Percentiles rank a stretch among this genome's conserved stretches.
Conservation (phyloP, 495 filamentous ascomycete species). For the Aspergillus indologenus region DNA sequence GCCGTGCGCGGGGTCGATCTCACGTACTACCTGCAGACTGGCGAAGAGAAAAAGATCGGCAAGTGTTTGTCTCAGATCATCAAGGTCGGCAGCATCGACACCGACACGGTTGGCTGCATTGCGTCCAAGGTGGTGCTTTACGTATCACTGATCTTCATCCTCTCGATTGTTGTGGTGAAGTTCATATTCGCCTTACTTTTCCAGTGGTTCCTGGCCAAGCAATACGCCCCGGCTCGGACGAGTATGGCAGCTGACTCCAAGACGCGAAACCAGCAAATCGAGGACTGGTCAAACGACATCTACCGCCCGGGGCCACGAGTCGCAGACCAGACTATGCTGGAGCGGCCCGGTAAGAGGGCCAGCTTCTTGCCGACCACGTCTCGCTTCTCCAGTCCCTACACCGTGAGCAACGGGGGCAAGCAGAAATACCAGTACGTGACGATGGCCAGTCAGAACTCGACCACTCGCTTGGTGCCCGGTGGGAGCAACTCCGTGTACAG, state of each 20-base stretch:
- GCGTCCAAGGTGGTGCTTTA: slow-evolving; percentile 97
- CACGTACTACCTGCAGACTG: slow-evolving; percentile 77
- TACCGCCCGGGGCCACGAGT: slow-evolving; percentile 84
- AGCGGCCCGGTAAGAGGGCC: slow-evolving; percentile 73
- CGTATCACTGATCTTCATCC: slow-evolving; percentile 86
- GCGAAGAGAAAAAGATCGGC: slow-evolving; percentile 72
- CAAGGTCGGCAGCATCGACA: slow-evolving; percentile 93
- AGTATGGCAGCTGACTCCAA: slow-evolving; percentile 66
- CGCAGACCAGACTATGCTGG: slow-evolving; percentile 59
- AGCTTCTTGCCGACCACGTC: slow-evolving; percentile 83
- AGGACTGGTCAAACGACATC: slow-evolving; percentile 98
- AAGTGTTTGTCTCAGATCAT: slow-evolving; percentile 88
- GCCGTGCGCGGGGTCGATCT: slow-evolving; percentile 84
- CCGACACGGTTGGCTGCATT: slow-evolving; percentile 94
- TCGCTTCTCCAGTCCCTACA: slow-evolving; percentile 92
- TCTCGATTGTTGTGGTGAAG: slow-evolving; percentile 81
- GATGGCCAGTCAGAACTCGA: slow-evolving; percentile 91
- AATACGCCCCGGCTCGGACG: slow-evolving; percentile 75
- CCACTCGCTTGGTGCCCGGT: slow-evolving; percentile 67
- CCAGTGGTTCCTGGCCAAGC: slow-evolving; percentile 88
- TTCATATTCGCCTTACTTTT: slow-evolving; percentile 90
- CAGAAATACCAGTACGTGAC: slow-evolving; percentile 69
- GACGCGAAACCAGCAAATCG: slow-evolving; percentile 87
- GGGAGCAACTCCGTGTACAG: slow-evolving; percentile 63
- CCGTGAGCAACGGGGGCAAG: slow-evolving; percentile 55